Conservation (phyloP, 345 rosid species). For the Viola odorata region DNA sequence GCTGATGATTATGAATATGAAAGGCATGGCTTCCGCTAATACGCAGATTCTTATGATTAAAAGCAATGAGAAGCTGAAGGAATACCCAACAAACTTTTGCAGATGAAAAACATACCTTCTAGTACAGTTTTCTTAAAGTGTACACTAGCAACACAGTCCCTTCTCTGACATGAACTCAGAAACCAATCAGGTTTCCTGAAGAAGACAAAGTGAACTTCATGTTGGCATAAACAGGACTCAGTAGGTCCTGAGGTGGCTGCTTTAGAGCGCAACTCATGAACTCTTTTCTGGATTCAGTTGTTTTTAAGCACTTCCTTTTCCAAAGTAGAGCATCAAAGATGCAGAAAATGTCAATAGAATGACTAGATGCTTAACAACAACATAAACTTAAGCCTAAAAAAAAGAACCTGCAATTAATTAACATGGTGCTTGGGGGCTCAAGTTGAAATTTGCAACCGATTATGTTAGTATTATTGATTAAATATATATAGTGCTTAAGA, state of each 20-base stretch:
- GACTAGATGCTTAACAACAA: no score
- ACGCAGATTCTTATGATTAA: no score
- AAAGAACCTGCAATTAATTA: background rate
- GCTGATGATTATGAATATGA: no score
- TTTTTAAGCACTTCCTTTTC: constrained; percentile 74
- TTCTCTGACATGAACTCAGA: constrained; percentile 49
- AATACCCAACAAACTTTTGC: no score
- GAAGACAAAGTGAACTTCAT: constrained; percentile 83
- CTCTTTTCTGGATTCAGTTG: constrained; percentile 57
- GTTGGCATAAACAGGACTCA: constrained; percentile 42
- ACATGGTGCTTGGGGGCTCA: background rate
- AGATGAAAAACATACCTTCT: constrained; percentile 44
- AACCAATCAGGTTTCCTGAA: constrained; percentile 68
- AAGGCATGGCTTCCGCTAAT: no score
- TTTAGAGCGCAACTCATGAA: constrained; percentile 66
- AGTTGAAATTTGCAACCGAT: background rate
- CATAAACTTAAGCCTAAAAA: background rate
- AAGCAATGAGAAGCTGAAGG: no score
- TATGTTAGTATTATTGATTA: no score
- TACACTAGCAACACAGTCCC: constrained; percentile 62
- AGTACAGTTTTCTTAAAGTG: constrained; percentile 76
- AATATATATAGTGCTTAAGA: no score
- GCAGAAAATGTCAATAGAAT: background rate
- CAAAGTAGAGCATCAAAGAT: constrained; percentile 10
- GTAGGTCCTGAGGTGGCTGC: constrained; percentile 41